Evolutionary conservation across 2,329 filamentous ascomycete species (phyloP).

Genomic region (Alternaria panax): DNA sequence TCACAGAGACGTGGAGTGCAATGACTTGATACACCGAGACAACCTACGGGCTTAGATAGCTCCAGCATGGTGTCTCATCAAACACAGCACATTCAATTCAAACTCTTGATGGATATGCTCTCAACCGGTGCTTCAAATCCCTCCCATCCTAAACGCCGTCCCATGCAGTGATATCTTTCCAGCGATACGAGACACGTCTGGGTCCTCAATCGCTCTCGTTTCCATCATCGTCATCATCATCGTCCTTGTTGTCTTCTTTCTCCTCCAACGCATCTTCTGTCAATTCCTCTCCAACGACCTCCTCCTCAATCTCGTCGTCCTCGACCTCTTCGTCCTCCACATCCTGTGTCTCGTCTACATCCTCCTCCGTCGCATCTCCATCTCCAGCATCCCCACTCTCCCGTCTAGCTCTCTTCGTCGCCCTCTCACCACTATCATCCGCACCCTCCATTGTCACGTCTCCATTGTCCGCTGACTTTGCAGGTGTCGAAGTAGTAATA

Average conservation of each 20-base stretch:
- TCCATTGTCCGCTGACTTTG: slow-evolving; percentile 2
- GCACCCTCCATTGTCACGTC: slow-evolving; percentile 14
- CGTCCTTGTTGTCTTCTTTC: slow-evolving; percentile 54
- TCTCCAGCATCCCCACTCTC: slow-evolving; percentile 48
- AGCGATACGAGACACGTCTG: background rate
- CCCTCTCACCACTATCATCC: slow-evolving; percentile 53
- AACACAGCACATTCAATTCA: background rate
- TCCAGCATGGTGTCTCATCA: background rate
- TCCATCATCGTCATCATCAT: slow-evolving; percentile 63
- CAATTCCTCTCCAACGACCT: slow-evolving; percentile 60
- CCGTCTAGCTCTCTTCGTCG: slow-evolving; percentile 59
- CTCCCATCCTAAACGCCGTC: slow-evolving; percentile 33
- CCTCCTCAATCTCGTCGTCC: slow-evolving; percentile 63
- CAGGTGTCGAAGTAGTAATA: slow-evolving; percentile 3
- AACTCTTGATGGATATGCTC: background rate
- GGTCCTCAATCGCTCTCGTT: slow-evolving; percentile 53
- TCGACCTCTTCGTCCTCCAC: slow-evolving; percentile 61
- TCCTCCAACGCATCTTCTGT: slow-evolving; percentile 55
- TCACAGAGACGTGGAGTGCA: background rate
- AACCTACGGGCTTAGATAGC: background rate
- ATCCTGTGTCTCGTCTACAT: slow-evolving; percentile 52
- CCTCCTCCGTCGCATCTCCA: slow-evolving; percentile 49
- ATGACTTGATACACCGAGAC: background rate
- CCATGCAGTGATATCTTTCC: slow-evolving; percentile 32
- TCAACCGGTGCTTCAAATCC: background rate